Base-by-base conservation (phyloP, 352 stramenopile species). In the Phytophthora europaea region DNA sequence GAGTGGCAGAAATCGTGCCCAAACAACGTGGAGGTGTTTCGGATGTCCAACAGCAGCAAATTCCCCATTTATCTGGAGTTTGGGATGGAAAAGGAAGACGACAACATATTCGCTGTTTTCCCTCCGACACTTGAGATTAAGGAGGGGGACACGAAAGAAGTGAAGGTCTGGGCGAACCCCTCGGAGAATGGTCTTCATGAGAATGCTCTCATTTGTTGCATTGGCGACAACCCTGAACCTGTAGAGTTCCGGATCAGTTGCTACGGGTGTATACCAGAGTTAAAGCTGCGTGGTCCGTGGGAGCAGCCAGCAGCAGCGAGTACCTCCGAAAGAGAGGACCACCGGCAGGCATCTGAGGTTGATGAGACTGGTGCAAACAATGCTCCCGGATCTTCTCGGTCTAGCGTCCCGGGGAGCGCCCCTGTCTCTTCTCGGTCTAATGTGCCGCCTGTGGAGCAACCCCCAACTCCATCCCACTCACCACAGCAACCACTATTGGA, bases 121-220 rank as follows among this genome's bases (percentile, higher is more conserved):
- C 96, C 95, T 16, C 47, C 73, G 28, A 70, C 54, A 12, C 45
- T 99, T 0, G 81, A 93, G n/a, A 69, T 99, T 0, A 77, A 76
- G 22, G 85, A 97, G 58, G 93, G 92, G 1, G 96, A 99, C 53
- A 99, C 96, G 3, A 85, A 79, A 45, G 94, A 99, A 69, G 74
- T 99, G 12, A 75, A 79, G 57, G 80, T 99, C n/a, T 98, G 94
- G 93, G 93, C 96, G 0, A 95, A 97, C 57, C 96, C 96, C 6
- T 66, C 71, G 6, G 61, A 72, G 5, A 80, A 90, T 28, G 87
- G 85, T 0, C 55, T 90, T 7, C 82, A 93, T 20, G 78, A 94
- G 43, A 95, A 96, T 65, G 66, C 81, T 18, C 77, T 99, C 3
- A 82, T 98, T n/a, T 95, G 89, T 40, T 98, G 89, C 50, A 83